These are phyloP conservation scores for Capillidium rhysosporum DNA, from an alignment of 371 early-diverging fungal species.

Conservation along the genomic window DNA sequence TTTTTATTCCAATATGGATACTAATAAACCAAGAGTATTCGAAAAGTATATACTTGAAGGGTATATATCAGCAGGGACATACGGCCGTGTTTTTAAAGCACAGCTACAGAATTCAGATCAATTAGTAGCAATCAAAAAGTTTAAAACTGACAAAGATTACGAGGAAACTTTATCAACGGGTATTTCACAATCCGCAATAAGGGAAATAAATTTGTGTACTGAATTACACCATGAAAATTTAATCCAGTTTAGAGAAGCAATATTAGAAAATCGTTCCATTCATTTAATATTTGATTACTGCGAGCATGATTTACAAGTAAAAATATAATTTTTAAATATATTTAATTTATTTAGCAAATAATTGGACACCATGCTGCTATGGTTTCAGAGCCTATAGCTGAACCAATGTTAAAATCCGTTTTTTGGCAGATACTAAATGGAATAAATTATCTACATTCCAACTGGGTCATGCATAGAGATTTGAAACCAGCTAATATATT, in stretches of 20 bases:
- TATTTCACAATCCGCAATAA: slow-evolving; percentile 83
- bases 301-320: slow-evolving; percentile 78
- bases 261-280: slow-evolving; percentile 76
- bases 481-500: slow-evolving; percentile 84
- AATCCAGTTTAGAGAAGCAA: slow-evolving; percentile 60
- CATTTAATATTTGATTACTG: slow-evolving; percentile 91
- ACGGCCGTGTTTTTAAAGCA: slow-evolving; percentile 87
- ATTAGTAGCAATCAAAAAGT: slow-evolving; percentile 79
- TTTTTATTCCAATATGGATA: too few relatives aligned
- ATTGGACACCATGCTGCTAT: slow-evolving; percentile 58
- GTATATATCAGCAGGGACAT: slow-evolving; percentile 84
- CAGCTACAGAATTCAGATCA: neutral
- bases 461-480: slow-evolving; percentile 85
- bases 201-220: slow-evolving; percentile 80
- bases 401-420: slow-evolving; percentile 65
- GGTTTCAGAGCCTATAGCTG: slow-evolving; percentile 55
- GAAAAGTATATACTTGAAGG: slow-evolving; percentile 27
- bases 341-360: slow-evolving; percentile 37
- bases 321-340: neutral
- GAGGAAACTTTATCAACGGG: slow-evolving; percentile 56
- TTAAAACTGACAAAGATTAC: slow-evolving; percentile 87
- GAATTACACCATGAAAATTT: slow-evolving; percentile 78
- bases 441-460: slow-evolving; percentile 72
- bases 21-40: neutral
- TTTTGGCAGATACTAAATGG: slow-evolving; percentile 85